Percentiles rank a stretch among this genome's conserved stretches.
These are phyloP conservation scores for Erysimum cheiranthoides DNA, from an alignment of 345 rosid species.

Conservation along the genomic window DNA sequence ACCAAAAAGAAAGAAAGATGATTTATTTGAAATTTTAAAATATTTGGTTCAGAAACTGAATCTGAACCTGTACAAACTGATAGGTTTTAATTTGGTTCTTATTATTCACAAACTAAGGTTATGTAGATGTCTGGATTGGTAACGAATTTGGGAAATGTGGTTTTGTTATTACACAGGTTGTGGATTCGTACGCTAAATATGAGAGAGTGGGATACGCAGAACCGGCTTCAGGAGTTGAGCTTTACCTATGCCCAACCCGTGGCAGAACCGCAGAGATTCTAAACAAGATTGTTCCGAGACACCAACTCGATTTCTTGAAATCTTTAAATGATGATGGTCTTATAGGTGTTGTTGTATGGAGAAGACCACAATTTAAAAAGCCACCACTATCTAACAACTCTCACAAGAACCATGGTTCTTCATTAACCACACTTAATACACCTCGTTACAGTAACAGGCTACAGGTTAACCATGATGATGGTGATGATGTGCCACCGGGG, in stretches of 20 bases:
- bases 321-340: conserved; percentile 74
- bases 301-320: conserved; percentile 61
- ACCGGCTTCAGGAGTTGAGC: conserved; percentile 76
- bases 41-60: neutral
- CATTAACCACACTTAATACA: conserved; percentile 26
- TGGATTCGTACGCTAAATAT: conserved; percentile 64
- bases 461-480: conserved; percentile 39
- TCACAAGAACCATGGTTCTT: conserved; percentile 54
- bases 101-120: neutral
- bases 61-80: neutral
- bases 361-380: conserved; percentile 70
- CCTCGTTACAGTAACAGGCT: conserved; percentile 32
- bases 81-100: neutral
- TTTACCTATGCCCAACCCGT: conserved; percentile 77
- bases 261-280: conserved; percentile 61
- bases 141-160: conserved; percentile 4
- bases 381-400: conserved; percentile 57
- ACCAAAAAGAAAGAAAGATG: neutral
- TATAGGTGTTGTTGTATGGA: conserved; percentile 94
- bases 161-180: conserved; percentile 55
- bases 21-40: too few species aligned
- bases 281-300: conserved; percentile 64
- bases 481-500: conserved; percentile 86
- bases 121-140: neutral
- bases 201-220: conserved; percentile 83